phyloP scores from a whole-genome alignment of 768 basidiomycete species.

The Mycena alexandri region DNA sequence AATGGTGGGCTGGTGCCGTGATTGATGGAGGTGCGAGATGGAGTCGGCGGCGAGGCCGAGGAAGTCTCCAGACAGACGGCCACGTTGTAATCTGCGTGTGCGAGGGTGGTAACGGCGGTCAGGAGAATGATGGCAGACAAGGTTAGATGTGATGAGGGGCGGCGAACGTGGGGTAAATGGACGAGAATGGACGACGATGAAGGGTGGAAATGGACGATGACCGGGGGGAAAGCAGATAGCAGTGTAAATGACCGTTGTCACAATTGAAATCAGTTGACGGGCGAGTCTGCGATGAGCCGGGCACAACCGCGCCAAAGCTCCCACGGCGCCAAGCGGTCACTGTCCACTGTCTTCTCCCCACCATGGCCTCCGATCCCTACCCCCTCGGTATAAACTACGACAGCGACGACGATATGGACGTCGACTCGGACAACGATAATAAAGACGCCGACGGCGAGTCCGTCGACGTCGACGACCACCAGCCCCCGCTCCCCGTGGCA shows the following conservation, averaged over 20 bases:
- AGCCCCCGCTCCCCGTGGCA: slow-evolving; percentile 52
- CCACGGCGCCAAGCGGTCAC: background rate
- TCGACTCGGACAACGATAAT: slow-evolving; percentile 35
- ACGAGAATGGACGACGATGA: background rate
- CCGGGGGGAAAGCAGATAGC: too few species aligned
- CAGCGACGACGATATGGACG: slow-evolving; percentile 61
- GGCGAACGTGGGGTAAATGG: too few species aligned
- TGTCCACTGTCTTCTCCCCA: slow-evolving; percentile 41
- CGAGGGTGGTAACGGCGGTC: background rate
- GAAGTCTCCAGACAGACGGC: slow-evolving; percentile 15
- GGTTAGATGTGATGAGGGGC: background rate
- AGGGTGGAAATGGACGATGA: background rate
- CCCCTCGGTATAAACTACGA: slow-evolving; percentile 71
- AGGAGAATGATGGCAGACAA: slow-evolving; percentile 61
- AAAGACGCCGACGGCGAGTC: slow-evolving; percentile 72
- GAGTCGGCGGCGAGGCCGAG: slow-evolving; percentile 28
- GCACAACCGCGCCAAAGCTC: slow-evolving; percentile 11
- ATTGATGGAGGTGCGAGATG: slow-evolving; percentile 33
- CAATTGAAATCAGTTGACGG: too few species aligned
- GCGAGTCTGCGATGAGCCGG: too few species aligned
- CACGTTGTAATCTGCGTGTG: slow-evolving; percentile 19
- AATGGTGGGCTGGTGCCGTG: slow-evolving; percentile 27
- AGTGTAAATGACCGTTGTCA: background rate
- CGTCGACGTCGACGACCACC: slow-evolving; percentile 66
- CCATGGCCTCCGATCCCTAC: slow-evolving; percentile 47